Evolutionary conservation across 2,329 filamentous ascomycete genomes (phyloP).

Genomic region (Boeremia exigua): DNA sequence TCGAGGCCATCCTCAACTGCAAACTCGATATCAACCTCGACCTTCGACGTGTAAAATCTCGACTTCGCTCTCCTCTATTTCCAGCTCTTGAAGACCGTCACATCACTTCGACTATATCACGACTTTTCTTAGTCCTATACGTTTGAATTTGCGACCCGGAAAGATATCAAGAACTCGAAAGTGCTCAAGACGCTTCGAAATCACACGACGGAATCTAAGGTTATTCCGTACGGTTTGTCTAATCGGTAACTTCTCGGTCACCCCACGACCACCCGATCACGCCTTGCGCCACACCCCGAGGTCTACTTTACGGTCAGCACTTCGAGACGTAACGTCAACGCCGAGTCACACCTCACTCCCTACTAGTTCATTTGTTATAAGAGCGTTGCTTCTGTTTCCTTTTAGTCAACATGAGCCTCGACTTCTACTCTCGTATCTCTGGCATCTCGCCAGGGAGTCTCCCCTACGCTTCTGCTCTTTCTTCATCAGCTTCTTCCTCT

Average conservation of each 20-base stretch:
- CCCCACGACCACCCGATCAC: slow-evolving; percentile 48
- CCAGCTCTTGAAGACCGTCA: slow-evolving; percentile 18
- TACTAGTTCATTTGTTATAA: slow-evolving; percentile 31
- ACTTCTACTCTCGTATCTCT: slow-evolving; percentile 42
- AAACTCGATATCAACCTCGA: slow-evolving; percentile 38
- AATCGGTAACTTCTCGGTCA: slow-evolving; percentile 49
- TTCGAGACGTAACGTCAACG: slow-evolving; percentile 45
- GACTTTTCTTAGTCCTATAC: slow-evolving; percentile 21
- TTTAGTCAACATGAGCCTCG: slow-evolving; percentile 48
- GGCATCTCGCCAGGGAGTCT: slow-evolving; percentile 49
- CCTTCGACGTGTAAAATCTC: slow-evolving; percentile 26
- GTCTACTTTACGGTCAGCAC: slow-evolving; percentile 46
- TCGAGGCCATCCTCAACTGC: slow-evolving; percentile 39
- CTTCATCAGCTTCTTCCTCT: slow-evolving; percentile 77
- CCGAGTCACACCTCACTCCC: slow-evolving; percentile 41
- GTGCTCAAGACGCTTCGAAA: slow-evolving; percentile 31
- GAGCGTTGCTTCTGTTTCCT: slow-evolving; percentile 27
- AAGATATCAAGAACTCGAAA: slow-evolving; percentile 28
- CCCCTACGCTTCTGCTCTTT: slow-evolving; percentile 73
- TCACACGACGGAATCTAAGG: slow-evolving; percentile 45
- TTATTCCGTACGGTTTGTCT: slow-evolving; percentile 48
- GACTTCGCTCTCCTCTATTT: slow-evolving; percentile 25
- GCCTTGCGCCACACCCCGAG: slow-evolving; percentile 40
- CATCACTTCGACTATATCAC: slow-evolving; percentile 20
- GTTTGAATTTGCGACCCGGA: slow-evolving; percentile 26